Evolutionary conservation across 768 basidiomycete species (phyloP), one percentile per base, ranked within the genome.

Genomic region (Boletus rubescentipes): DNA sequence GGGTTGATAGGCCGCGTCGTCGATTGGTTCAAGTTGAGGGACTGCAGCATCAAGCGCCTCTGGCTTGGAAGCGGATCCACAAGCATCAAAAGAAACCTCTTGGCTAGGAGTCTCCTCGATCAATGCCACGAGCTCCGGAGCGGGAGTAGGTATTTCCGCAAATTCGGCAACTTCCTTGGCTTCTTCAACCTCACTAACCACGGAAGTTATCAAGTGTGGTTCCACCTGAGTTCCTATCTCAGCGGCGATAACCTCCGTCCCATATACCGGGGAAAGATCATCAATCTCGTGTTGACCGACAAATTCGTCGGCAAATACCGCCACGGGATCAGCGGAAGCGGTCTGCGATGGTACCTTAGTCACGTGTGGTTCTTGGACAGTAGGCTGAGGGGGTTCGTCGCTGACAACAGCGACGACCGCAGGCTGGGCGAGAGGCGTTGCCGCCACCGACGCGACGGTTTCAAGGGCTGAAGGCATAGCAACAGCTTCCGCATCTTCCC

Each of bases 101-200:
- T 29, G 49, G 6, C 52, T 23, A 46, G 57, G 53, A 9, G 62
- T 65, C 44, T 61, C 65, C 26, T 56, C 56, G 16, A 54, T 56
- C 14, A 67, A 21, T 3, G 41, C 29, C 41, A 55, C 46, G 21
- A 10, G 40, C 46, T 59, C 62, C 23, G 57, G 46, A 16, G 43
- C 42, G 30, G 62, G 54, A 11, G 59, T 64, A 36, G 49, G 39
- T 46, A 54, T 46, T 35, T 51, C 65, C 59, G 26, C 29, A 23
- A 0, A 30, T 36, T 57, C 57, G 60, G 46, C 20, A 55, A 54
- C 18, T 23, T 23, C 60, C 54, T 41, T 15, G 15, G 9, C 54
- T 54, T 60, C 64, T 45, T 53, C 54, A 41, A 10, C 31, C 31
- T 20, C 58, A 50, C 54, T 45, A 31, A 15, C 44, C 30, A 23